Conservation (phyloP, 352 stramenopile species). For the Aphanomyces invadans region DNA sequence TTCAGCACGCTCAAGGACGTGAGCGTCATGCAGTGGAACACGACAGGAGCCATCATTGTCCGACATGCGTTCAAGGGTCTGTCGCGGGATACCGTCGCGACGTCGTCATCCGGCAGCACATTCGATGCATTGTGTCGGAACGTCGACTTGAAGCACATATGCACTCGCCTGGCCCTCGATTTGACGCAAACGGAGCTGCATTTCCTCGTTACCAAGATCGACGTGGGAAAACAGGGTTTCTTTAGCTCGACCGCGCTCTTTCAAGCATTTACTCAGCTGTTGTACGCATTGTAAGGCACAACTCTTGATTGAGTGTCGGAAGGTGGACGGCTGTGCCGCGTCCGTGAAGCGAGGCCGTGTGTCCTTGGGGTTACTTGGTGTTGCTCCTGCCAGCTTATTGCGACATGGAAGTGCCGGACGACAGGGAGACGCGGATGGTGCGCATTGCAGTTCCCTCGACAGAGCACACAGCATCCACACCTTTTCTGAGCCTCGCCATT, state of each 20-base stretch:
- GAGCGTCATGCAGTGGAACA: constrained; percentile 39
- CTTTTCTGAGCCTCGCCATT: too few species aligned
- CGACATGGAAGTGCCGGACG: too few species aligned
- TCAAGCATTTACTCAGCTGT: constrained; percentile 47
- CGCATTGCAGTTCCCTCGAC: too few species aligned
- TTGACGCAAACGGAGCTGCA: constrained; percentile 55
- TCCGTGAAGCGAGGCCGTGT: too few species aligned
- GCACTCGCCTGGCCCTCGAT: constrained; percentile 57
- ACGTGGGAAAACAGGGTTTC: constrained; percentile 47
- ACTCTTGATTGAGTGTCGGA: too few species aligned
- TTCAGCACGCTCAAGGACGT: constrained; percentile 51
- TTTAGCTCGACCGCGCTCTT: constrained; percentile 53
- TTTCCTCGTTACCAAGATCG: constrained; percentile 42
- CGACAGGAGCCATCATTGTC: constrained; percentile 58
- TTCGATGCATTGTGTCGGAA: constrained; percentile 58
- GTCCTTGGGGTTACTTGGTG: too few species aligned
- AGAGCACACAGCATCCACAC: too few species aligned
- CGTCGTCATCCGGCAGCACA: constrained; percentile 55
- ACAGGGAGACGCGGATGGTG: too few species aligned
- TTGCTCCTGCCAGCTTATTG: too few species aligned
- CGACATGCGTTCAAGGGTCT: constrained; percentile 70
- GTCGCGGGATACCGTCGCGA: constrained; percentile 53
- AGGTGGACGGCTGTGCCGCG: too few species aligned
- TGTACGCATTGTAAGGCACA: background rate
- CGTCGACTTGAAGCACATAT: constrained; percentile 63